Base-by-base conservation (phyloP, 306 rosid genomes). In the Rosa rugosa region DNA sequence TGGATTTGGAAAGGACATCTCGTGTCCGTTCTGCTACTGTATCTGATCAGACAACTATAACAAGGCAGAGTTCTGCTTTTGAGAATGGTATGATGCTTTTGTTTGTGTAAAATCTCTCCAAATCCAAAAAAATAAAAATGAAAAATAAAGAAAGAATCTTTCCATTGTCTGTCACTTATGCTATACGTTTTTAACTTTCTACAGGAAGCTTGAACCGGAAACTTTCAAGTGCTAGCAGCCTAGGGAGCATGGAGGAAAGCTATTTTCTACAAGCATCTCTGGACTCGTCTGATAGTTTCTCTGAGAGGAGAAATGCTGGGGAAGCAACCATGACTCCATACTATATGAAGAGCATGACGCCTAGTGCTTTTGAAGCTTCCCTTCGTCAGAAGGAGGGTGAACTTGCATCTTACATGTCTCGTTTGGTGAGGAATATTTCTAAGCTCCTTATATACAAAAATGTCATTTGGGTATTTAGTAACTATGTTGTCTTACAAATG, bases 311-410 rank as follows among this genome's bases (percentile, higher is more conserved):
- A 88, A 87, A 83, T 82, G 81, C 82, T 36, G 96, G 91, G 79
- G 97, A 93, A 78, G 77, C 88, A 80, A 79, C 86, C 80, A 84
- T 91, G 94, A 88, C 89, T 78, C 94, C 96, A n/a, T 96, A 90
- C 89, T 91, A 91, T 83, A 86, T 96, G 91, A 96, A 90, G 87
- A 96, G 96, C 89, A 91, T 93, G 97, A 90, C 97, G 17, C 86
- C 96, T 76, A 92, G 94, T 85, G 76, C 99, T 79, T 96, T 93
- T 79, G 99, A 90, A 90, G 92, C 98, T 73, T 93, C 98, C 56
- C 93, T 96, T 83, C 97, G 99, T 77, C 98, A 96, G 81, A 96
- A 96, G 89, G 99, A 93, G 89, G 99, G 99, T 46, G 99, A 96
- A 88, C 98, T 96, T 85, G 92, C 98, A 80, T 96, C 98, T 27